Evolutionary conservation across 2,329 filamentous ascomycete species (phyloP), one percentile per base, ranked within the genome.

Genomic region (Graphiopsis chlorocephala): DNA sequence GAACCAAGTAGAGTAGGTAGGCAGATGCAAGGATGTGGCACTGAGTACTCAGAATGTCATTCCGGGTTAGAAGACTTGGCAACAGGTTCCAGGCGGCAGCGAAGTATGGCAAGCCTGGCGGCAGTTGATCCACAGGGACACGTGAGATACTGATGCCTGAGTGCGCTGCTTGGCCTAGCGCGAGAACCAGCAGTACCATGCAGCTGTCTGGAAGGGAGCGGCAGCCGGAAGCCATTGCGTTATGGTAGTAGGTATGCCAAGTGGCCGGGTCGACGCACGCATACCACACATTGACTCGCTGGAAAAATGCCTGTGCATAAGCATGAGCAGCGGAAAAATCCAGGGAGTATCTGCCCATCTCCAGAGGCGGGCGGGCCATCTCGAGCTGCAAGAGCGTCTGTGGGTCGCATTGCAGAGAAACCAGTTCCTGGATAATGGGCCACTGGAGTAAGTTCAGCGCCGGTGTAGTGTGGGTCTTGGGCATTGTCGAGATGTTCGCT

Each of bases 231-330:
- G 89, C 89, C 7, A 93, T 82, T 0, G 91, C 91, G 4, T 85
- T 89, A 29, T 88, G 86, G 74, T 93, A 93, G 74, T 92, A 89
- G 66, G 84, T 87, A 48, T 85, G 83, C 91, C 91, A 95, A 1
- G 88, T 90, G 75, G 91, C 91, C 0, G 91, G 91, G 73, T 93
- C 93, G 35, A 95, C 90, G 70, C 90, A 92, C 11, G 91, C 91
- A 72, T 94, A 94, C 89, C 91, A 94, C 3, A 93, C 84, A 69
- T 94, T 94, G 66, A 93, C 91, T 48, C 89, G 84, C 65, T 90
- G 88, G 72, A 94, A 95, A 76, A 92, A 94, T 1, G 91, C 88
- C 72, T 90, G 87, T 47, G 92, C 89, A 74, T 93, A 93, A 1
- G 88, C 90, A 73, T 92, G 92, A n/a, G 64, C 52, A 23, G 65